Percentiles rank a stretch among this genome's conserved stretches.
Conservation (phyloP, 2,329 filamentous ascomycete species). For the Chrysoporthe cubensis region DNA sequence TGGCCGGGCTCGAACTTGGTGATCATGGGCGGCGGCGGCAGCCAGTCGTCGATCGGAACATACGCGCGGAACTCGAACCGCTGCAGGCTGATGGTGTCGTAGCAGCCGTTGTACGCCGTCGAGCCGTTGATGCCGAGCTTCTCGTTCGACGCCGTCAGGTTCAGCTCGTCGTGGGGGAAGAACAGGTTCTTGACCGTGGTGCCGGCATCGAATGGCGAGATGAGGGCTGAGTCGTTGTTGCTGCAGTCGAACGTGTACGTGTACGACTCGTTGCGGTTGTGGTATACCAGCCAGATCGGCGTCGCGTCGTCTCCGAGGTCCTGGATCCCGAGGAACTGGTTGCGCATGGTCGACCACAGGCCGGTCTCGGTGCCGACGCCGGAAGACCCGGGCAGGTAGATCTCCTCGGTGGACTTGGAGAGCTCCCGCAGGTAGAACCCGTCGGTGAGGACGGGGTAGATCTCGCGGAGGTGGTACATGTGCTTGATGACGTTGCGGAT, state of each 20-base stretch:
- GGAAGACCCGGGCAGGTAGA: conserved; percentile 57
- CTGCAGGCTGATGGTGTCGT: conserved; percentile 53
- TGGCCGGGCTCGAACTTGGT: conserved; percentile 64
- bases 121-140: conserved; percentile 52
- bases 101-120: conserved; percentile 55
- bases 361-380: conserved; percentile 57
- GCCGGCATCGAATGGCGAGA: conserved; percentile 57
- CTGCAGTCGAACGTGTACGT: conserved; percentile 54
- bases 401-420: conserved; percentile 58
- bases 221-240: conserved; percentile 50
- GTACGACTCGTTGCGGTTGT: conserved; percentile 53
- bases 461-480: conserved; percentile 62
- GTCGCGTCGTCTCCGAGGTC: conserved; percentile 46
- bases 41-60: conserved; percentile 56
- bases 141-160: conserved; percentile 48
- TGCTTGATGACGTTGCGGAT: conserved; percentile 63
- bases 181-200: conserved; percentile 67
- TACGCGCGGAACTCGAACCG: conserved; percentile 63
- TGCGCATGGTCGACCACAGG: conserved; percentile 61
- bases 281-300: conserved; percentile 55
- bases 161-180: conserved; percentile 61
- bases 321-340: conserved; percentile 51
- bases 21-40: conserved; percentile 57
- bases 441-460: conserved; percentile 63
- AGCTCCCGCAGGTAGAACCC: conserved; percentile 60